These are phyloP conservation scores for Candida sojae DNA, from an alignment of 1,139 yeast species.

Conservation along the genomic window DNA sequence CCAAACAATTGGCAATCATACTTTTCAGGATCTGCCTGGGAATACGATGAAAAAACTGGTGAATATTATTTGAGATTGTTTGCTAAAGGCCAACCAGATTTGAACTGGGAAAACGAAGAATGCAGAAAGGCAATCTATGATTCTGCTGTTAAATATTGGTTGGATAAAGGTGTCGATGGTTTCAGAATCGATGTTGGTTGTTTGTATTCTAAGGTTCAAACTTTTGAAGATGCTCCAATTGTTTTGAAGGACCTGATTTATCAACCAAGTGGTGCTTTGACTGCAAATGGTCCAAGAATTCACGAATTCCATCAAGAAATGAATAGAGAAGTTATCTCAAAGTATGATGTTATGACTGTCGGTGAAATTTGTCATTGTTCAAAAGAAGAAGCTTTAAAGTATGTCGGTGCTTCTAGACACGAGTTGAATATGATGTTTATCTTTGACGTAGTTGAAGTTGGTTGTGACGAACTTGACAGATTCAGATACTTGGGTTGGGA, in stretches of 20 bases:
- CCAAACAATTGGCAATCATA: conserved; percentile 59
- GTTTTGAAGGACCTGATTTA: conserved; percentile 38
- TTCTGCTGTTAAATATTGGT: conserved; percentile 54
- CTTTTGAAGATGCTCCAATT: conserved; percentile 52
- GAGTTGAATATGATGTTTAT: conserved; percentile 57
- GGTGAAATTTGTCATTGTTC: conserved; percentile 54
- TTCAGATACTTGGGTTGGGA: conserved; percentile 34
- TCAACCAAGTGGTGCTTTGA: conserved; percentile 37
- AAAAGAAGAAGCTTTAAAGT: conserved; percentile 44
- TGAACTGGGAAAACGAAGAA: conserved; percentile 60
- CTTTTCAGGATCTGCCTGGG: conserved; percentile 60
- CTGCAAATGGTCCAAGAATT: conserved; percentile 52
- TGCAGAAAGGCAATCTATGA: conserved; percentile 53
- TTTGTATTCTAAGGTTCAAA: conserved; percentile 51
- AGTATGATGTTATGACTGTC: conserved; percentile 57
- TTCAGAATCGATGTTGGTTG: conserved; percentile 60
- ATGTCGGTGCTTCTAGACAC: conserved; percentile 48
- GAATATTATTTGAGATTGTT: conserved; percentile 57
- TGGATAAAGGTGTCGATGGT: conserved; percentile 57
- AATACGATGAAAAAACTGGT: conserved; percentile 50
- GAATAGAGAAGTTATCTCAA: conserved; percentile 43
- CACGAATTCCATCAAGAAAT: conserved; percentile 60
- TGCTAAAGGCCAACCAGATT: conserved; percentile 56
- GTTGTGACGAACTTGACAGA: conserved; percentile 34
- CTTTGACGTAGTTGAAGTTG: conserved; percentile 49